Evolutionary conservation across 2,329 filamentous ascomycete genomes (phyloP).

Genomic region (Amauroascus niger): DNA sequence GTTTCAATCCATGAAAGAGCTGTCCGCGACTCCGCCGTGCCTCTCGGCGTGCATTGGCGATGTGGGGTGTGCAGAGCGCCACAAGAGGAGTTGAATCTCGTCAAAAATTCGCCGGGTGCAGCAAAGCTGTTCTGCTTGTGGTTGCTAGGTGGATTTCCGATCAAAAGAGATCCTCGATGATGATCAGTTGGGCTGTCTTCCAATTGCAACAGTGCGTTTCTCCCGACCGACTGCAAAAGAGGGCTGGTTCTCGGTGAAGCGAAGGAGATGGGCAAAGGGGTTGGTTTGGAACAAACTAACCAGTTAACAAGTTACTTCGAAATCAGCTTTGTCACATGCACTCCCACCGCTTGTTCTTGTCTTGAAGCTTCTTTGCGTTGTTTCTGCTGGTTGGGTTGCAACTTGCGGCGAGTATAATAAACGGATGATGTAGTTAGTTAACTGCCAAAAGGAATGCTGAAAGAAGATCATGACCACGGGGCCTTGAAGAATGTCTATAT

Average conservation of each 20-base stretch:
- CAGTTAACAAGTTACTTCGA: no score
- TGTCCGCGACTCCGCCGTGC: neutral
- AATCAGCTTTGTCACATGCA: conserved; percentile 4
- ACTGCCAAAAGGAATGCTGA: neutral
- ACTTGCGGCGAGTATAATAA: no score
- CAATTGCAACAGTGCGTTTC: neutral
- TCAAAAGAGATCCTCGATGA: neutral
- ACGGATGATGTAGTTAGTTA: no score
- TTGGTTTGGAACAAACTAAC: no score
- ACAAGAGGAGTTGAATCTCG: neutral
- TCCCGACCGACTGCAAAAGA: neutral
- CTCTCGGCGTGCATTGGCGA: neutral
- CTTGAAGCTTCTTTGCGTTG: neutral
- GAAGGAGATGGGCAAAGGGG: no score
- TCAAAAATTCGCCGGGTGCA: no score
- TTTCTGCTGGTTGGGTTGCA: no score
- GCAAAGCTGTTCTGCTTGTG: no score
- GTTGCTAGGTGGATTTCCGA: neutral
- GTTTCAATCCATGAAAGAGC: no score
- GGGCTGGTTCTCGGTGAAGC: no score
- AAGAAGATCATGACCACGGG: neutral
- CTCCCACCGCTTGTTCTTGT: neutral
- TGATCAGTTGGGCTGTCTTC: neutral
- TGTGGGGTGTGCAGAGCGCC: conserved; percentile 6
- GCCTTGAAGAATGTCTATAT: neutral